These are phyloP conservation scores for Fusarium sp. DNA, from an alignment of 2,329 filamentous ascomycete species.

Conservation along the genomic window DNA sequence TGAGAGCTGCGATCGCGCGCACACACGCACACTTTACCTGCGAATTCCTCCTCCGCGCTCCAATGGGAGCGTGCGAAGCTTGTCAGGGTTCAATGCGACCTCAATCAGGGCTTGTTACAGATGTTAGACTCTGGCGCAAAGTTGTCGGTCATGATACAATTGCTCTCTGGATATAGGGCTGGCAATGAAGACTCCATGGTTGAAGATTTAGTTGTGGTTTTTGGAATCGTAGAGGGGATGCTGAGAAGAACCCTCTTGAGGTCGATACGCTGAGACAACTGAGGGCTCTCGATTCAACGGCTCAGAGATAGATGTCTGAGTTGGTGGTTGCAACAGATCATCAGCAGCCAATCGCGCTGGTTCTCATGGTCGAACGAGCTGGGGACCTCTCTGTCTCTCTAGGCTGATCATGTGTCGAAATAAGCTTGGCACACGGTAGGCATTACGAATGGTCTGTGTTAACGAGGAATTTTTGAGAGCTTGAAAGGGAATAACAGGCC, in stretches of 20 bases:
- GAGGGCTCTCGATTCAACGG: constrained; percentile 24
- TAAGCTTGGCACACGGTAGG: constrained; percentile 27
- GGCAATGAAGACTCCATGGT: neutral
- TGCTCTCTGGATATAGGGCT: neutral
- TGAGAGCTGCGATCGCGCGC: constrained; percentile 30
- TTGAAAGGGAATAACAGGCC: neutral
- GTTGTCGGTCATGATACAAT: constrained; percentile 11
- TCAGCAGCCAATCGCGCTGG: constrained; percentile 35
- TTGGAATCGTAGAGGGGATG: neutral
- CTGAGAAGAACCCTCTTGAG: constrained; percentile 2
- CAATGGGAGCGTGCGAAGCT: constrained; percentile 30
- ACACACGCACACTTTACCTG: constrained; percentile 29
- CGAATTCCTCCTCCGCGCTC: constrained; percentile 21
- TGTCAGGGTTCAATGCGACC: constrained; percentile 31
- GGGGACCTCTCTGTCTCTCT: constrained; percentile 32
- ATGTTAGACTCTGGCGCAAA: constrained; percentile 27
- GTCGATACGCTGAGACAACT: constrained; percentile 15
- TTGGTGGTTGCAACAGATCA: constrained; percentile 30
- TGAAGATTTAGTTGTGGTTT: constrained; percentile 17
- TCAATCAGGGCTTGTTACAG: constrained; percentile 28
- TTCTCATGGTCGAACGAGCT: constrained; percentile 31
- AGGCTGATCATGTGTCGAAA: constrained; percentile 33
- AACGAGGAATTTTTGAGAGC: neutral
- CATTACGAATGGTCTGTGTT: constrained; percentile 2
- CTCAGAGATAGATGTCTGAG: constrained; percentile 30